These are phyloP conservation scores for Pseudoneurospora amorphoporcata DNA, from an alignment of 495 filamentous ascomycete genomes.

Conservation along the genomic window DNA sequence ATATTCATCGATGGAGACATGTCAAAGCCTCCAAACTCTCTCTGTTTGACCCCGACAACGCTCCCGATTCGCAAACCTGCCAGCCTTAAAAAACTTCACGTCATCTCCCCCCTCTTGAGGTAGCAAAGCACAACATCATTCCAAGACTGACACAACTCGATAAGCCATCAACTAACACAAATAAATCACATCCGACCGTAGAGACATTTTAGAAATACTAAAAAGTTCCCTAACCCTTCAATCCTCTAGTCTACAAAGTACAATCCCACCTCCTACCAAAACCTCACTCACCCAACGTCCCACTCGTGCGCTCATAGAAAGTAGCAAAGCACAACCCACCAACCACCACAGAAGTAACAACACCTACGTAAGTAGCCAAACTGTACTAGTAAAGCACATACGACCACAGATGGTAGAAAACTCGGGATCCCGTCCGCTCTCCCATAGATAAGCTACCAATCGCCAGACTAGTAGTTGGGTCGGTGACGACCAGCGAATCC, in stretches of 20 bases:
- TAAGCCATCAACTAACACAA: too few species aligned
- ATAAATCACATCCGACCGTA: background rate
- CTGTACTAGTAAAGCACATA: background rate
- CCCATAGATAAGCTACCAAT: conserved; percentile 28
- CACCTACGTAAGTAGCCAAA: background rate
- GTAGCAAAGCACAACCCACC: background rate
- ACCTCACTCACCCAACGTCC: too few species aligned
- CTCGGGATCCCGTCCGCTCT: conserved; percentile 43
- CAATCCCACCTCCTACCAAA: background rate
- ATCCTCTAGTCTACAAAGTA: background rate
- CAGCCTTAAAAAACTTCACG: too few species aligned
- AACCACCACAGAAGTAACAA: background rate
- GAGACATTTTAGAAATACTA: background rate
- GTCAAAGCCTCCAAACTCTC: too few species aligned
- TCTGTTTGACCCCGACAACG: too few species aligned
- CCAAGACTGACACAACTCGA: too few species aligned
- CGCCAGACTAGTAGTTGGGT: conserved; percentile 35
- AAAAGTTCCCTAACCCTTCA: background rate
- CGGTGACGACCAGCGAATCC: conserved; percentile 32
- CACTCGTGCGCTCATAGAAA: background rate
- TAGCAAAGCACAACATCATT: too few species aligned
- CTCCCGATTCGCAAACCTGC: too few species aligned
- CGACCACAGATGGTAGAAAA: conserved; percentile 6
- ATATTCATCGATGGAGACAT: background rate
- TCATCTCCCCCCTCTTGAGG: too few species aligned